A percentile compares a stretch with the other conserved stretches of the same genome.
Conservation (phyloP, 1,284 basidiomycete genomes). For the Singerocomus inundabilis region DNA sequence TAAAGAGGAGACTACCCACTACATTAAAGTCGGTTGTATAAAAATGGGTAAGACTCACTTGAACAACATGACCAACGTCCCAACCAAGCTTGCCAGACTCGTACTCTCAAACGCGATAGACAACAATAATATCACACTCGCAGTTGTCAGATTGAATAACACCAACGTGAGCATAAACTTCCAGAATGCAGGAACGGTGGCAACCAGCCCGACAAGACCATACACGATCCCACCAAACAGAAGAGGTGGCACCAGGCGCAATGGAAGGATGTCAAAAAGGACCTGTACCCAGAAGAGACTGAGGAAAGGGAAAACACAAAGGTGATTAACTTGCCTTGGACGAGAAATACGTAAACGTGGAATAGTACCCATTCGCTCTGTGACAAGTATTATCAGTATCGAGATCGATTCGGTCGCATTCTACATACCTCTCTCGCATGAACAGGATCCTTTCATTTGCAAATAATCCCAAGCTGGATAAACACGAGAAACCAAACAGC, state of each 20-base stretch:
- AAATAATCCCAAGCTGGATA: slow-evolving; percentile 90
- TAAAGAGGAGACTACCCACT: slow-evolving; percentile 81
- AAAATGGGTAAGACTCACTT: slow-evolving; percentile 63
- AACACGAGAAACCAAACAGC: slow-evolving; percentile 93
- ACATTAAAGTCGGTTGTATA: slow-evolving; percentile 3
- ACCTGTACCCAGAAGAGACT: slow-evolving; percentile 45
- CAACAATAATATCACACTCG: slow-evolving; percentile 86
- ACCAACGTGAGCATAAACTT: slow-evolving; percentile 96
- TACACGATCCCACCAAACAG: slow-evolving; percentile 96
- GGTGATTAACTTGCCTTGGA: slow-evolving; percentile 66
- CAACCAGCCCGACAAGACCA: slow-evolving; percentile 89
- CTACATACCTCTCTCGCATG: slow-evolving; percentile 85
- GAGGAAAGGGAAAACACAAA: not conserved
- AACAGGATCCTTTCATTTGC: slow-evolving; percentile 93
- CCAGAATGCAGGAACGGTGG: slow-evolving; percentile 89
- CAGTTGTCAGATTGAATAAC: slow-evolving; percentile 92
- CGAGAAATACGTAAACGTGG: slow-evolving; percentile 92
- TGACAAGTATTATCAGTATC: slow-evolving; percentile 5
- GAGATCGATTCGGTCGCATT: not conserved
- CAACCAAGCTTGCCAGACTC: slow-evolving; percentile 89
- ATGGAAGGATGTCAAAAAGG: slow-evolving; percentile 92
- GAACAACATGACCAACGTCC: slow-evolving; percentile 95
- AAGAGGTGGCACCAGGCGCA: slow-evolving; percentile 91
- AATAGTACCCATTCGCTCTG: slow-evolving; percentile 96
- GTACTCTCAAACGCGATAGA: slow-evolving; percentile 85